Base-by-base conservation (phyloP, 2,329 filamentous ascomycete species). In the Alternaria ethzedia region DNA sequence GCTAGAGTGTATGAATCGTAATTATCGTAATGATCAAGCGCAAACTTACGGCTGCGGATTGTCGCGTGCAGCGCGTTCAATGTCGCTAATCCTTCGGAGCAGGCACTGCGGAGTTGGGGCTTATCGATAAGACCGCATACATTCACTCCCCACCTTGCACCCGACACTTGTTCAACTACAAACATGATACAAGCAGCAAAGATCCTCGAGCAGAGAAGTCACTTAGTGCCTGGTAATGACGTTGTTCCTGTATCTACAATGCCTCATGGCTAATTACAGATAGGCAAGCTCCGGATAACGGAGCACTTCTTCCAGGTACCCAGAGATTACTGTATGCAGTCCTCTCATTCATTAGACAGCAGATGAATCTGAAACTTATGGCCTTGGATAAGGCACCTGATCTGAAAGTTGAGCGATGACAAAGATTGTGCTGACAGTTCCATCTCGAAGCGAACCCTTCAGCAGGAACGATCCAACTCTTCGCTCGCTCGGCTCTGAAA, bases 261-360 rank as follows among this genome's bases (percentile, higher is more conserved):
- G 15, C 9, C 8, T 17, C 13, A 20, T 15, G 36, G 61, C 57
- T 67, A 41, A 67, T 28, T 11, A 5, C 10, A 50, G n/a, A 51
- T 63, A 93, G 93, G 93, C 52, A 90, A 90, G 75, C 84, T 96
- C 49, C 85, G 87, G 64, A 87, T 96, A 64, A 91, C 91, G 3
- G 94, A 97, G 78, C 86, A 95, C 73, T 91, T 93, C 83, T 97
- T 97, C 80, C 87, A 93, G 69, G 94, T 97, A 11, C 94, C 94
- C 4, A 86, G 92, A 65, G 91, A 97, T 82, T 91, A 97, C 79
- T 81, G 64, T 66, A 66, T 20, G 60, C 54, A 47, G 23, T 36
- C 13, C 30, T 32, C 32, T 25, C 15, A 21, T 30, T 26, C 47
- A 5, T 20, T 12, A 7, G 6, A 7, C 5, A 6, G 6, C 13